These are phyloP conservation scores for Yarrowia divulgata DNA, from an alignment of 805 yeast species.

Conservation along the genomic window DNA sequence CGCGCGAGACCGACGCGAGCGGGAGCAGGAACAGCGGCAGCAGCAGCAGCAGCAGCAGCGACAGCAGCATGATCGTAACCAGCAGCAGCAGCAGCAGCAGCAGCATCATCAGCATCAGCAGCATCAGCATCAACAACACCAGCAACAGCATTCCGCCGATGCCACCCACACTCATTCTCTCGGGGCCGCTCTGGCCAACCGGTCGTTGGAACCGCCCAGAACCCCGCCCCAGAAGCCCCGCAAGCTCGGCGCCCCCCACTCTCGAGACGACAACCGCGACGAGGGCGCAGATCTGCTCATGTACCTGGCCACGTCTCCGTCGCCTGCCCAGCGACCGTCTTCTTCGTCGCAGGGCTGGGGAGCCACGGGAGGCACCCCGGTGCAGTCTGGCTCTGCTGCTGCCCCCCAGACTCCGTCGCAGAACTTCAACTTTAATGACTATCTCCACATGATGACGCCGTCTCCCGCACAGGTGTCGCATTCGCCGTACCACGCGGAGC, in stretches of 20 bases:
- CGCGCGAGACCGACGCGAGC: constrained; percentile 6
- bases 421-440: constrained; percentile 79
- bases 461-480: constrained; percentile 47
- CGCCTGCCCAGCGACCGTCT: constrained; percentile 56
- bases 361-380: constrained; percentile 20
- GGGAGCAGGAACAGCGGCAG: not conserved
- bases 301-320: constrained; percentile 85
- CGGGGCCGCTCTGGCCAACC: constrained; percentile 13
- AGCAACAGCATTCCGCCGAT: constrained; percentile 1
- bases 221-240: constrained; percentile 46
- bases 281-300: constrained; percentile 86
- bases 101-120: not conserved
- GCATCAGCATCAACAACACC: not conserved
- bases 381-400: constrained; percentile 34
- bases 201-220: constrained; percentile 44
- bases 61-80: constrained; percentile 3
- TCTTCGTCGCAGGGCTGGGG: constrained; percentile 40
- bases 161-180: constrained; percentile 22
- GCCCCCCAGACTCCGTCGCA: constrained; percentile 52
- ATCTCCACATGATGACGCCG: constrained; percentile 79
- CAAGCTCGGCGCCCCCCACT: constrained; percentile 10
- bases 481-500: constrained; percentile 42
- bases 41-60: constrained; percentile 43
- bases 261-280: constrained; percentile 45
- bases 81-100: not conserved